Base-by-base conservation (phyloP, 768 basidiomycete species). In the Chalciporus sphaerocephalus region DNA sequence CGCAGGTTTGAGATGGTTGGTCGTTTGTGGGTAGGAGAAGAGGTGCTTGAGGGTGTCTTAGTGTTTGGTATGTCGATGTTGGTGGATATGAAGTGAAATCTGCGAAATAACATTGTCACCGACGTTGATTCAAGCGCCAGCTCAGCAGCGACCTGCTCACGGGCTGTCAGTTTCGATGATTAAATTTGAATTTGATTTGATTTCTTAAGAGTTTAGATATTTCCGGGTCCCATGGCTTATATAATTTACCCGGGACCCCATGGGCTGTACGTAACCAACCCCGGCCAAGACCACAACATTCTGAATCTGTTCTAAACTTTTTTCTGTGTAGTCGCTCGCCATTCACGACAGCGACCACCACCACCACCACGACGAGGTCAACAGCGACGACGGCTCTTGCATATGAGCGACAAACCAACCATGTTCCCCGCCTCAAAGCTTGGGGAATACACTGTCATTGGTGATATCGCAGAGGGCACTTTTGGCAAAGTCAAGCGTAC, bases 401-500 rank as follows among this genome's bases (percentile, higher is more conserved):
- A 52, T 39, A 65, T 66, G 64, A 52, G 27, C 53, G 64, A 61
- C 47, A 46, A 38, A n/a, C n/a, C 16, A 12, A 50, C 17, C 41
- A 52, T 65, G 27, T 79, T 72, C 57, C 70, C 85, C 11, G 72
- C 84, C 9, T 80, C 83, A 13, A 85, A 85, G 71, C 81, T 96
- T 24, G 93, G 95, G 36, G 88, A 94, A 71, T 97, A 97, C 68
- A 87, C 80, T 33, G 81, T 98, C 47, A 79, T 85, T 44, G 69
- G 80, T 46, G 92, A 94, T 53, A 87, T 97, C 48, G 95, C 94
- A 16, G 92, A 94, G 53, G 96, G 96, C 3, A 95, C 92, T 10
- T 99, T 98, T 72, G 96, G 95, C 44, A 97, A 96, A 70, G 96
- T 99, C 64, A 98, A 97, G 77, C 90, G 95, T 96, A 67, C 66